Percentiles rank a stretch among this genome's conserved stretches.
These are phyloP conservation scores for Lichtheimia corymbifera DNA, from an alignment of 371 early-diverging fungal genomes.

Conservation along the genomic window DNA sequence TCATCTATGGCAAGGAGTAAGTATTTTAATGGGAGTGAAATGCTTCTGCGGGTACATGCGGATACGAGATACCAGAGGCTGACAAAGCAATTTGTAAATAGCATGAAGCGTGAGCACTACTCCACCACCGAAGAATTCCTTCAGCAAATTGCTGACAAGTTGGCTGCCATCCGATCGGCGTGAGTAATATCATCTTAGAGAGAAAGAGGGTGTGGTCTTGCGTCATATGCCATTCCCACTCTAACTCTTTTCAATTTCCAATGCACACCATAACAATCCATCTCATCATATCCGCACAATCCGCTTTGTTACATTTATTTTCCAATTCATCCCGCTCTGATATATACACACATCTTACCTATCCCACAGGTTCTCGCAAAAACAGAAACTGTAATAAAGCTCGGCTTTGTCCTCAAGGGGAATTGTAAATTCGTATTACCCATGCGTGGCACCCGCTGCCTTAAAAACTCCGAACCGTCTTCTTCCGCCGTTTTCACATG, in stretches of 20 bases:
- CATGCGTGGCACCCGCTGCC: too few relatives aligned
- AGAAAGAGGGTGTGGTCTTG: too few relatives aligned
- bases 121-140: conserved; percentile 83
- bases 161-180: conserved; percentile 52
- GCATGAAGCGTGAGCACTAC: conserved; percentile 71
- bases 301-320: too few relatives aligned
- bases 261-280: too few relatives aligned
- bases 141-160: conserved; percentile 70
- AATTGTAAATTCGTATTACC: too few relatives aligned
- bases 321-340: conserved; percentile 3
- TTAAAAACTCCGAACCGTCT: conserved; percentile 13
- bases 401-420: too few relatives aligned
- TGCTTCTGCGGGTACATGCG: too few relatives aligned
- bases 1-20: conserved; percentile 87
- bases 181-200: conserved; percentile 1
- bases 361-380: neutral
- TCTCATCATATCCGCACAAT: too few relatives aligned
- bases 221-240: too few relatives aligned
- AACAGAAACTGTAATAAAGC: too few relatives aligned
- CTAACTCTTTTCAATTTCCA: too few relatives aligned
- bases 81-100: conserved; percentile 13
- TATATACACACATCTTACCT: neutral
- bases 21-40: conserved; percentile 4
- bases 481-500: conserved; percentile 15
- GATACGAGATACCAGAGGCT: neutral